These are phyloP conservation scores for Russula sp. DNA, from an alignment of 768 basidiomycete genomes.

Conservation along the genomic window DNA sequence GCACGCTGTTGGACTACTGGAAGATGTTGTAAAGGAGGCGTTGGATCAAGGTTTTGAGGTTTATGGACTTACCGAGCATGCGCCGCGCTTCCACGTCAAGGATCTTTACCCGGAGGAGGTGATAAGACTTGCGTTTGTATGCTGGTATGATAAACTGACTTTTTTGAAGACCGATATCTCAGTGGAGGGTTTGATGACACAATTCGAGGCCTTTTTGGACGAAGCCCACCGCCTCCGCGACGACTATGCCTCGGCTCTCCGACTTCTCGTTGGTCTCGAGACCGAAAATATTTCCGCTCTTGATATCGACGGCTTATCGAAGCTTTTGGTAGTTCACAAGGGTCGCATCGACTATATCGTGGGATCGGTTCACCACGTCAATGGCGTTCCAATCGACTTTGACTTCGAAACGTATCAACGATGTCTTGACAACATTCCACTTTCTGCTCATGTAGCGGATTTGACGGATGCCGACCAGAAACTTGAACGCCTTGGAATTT, in stretches of 20 bases:
- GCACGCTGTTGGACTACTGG: conserved; percentile 77
- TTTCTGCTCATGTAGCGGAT: conserved; percentile 33
- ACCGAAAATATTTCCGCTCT: conserved; percentile 78
- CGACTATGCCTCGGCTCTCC: conserved; percentile 60
- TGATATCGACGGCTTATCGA: conserved; percentile 60
- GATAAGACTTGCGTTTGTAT: conserved; percentile 30
- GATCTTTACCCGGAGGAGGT: conserved; percentile 99
- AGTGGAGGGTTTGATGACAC: conserved; percentile 49
- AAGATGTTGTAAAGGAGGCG: conserved; percentile 79
- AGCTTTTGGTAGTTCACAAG: conserved; percentile 48
- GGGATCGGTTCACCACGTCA: conserved; percentile 91
- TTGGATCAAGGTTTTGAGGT: conserved; percentile 73
- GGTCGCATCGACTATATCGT: conserved; percentile 80
- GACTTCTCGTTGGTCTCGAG: conserved; percentile 84
- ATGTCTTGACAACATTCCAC: conserved; percentile 49
- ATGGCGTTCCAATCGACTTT: conserved; percentile 88
- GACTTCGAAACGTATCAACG: conserved; percentile 66
- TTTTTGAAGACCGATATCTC: conserved; percentile 53
- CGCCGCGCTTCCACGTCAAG: conserved; percentile 73
- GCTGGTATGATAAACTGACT: neutral
- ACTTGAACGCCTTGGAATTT: conserved; percentile 41
- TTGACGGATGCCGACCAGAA: conserved; percentile 31
- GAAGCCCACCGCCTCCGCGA: conserved; percentile 78
- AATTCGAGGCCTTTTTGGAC: conserved; percentile 70
- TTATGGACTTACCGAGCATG: conserved; percentile 91